Percentiles rank a stretch among this genome's conserved stretches.
Conservation (phyloP, 2,329 filamentous ascomycete genomes). For the Penicillium occitanis region DNA sequence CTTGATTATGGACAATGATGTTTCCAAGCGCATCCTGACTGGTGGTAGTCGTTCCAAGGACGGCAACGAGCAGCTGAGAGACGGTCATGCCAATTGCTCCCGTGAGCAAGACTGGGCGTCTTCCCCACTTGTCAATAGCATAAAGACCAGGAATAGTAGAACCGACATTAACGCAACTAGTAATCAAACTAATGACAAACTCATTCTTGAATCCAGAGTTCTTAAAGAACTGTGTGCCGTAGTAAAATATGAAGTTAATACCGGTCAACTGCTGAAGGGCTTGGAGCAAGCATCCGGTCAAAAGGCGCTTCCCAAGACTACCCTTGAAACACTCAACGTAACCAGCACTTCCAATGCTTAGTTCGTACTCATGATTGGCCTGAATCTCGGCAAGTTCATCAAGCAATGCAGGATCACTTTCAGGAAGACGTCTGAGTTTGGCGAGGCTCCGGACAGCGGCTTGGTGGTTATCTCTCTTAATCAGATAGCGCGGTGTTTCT, state of each 20-base stretch:
- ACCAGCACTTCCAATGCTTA: conserved; percentile 42
- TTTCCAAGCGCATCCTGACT: conserved; percentile 36
- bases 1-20: conserved; percentile 16
- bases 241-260: conserved; percentile 48
- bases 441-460: conserved; percentile 63
- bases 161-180: conserved; percentile 50
- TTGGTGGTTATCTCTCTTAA: conserved; percentile 62
- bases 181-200: conserved; percentile 51
- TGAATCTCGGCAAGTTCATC: conserved; percentile 11
- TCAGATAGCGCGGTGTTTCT: conserved; percentile 72
- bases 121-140: conserved; percentile 51
- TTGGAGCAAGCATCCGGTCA: conserved; percentile 43
- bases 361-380: conserved; percentile 72
- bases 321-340: conserved; percentile 40
- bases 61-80: conserved; percentile 51
- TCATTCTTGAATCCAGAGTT: conserved; percentile 43
- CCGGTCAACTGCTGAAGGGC: conserved; percentile 44
- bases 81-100: conserved; percentile 49
- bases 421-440: conserved; percentile 60
- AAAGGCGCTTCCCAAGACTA: conserved; percentile 38
- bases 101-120: conserved; percentile 48
- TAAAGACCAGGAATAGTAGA: conserved; percentile 45
- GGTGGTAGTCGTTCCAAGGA: conserved; percentile 42
- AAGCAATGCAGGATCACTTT: conserved; percentile 65
- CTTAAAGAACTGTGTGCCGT: conserved; percentile 43